phyloP scores from a whole-genome alignment of 2,329 filamentous ascomycete species.

The Aspergillus uvarum region DNA sequence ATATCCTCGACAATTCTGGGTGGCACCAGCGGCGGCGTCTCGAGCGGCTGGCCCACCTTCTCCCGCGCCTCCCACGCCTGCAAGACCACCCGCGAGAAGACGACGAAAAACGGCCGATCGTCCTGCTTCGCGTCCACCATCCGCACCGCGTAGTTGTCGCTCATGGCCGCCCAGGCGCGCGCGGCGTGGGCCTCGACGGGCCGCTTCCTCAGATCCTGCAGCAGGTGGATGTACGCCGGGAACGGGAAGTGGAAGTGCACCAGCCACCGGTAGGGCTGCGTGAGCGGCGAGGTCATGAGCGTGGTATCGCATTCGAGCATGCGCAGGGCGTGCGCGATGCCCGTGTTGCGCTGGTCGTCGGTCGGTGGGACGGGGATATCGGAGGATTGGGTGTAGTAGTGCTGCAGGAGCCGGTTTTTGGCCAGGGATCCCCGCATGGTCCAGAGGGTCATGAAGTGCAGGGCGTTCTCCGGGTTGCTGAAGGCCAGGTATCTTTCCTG shows the following conservation, averaged over 20 bases:
- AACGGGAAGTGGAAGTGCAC: constrained; percentile 50
- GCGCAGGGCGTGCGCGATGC: constrained; percentile 30
- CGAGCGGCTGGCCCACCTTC: constrained; percentile 12
- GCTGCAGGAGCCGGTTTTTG: constrained; percentile 52
- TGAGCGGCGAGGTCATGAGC: constrained; percentile 43
- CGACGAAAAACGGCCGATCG: constrained; percentile 23
- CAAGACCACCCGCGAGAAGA: constrained; percentile 41
- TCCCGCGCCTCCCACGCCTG: constrained; percentile 43
- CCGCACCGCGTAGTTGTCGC: constrained; percentile 47
- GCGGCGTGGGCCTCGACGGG: constrained; percentile 37
- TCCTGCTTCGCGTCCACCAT: constrained; percentile 10
- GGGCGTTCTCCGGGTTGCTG: constrained; percentile 43
- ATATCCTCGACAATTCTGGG: constrained; percentile 34
- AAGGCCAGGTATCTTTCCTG: constrained; percentile 49
- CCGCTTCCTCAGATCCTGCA: constrained; percentile 43
- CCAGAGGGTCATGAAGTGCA: constrained; percentile 53
- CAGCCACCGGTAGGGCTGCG: constrained; percentile 46
- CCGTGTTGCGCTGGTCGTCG: constrained; percentile 31
- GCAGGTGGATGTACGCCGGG: constrained; percentile 49
- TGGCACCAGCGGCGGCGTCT: constrained; percentile 11
- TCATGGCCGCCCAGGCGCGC: constrained; percentile 48
- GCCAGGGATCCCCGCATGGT: constrained; percentile 47
- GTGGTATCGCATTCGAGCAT: constrained; percentile 52
- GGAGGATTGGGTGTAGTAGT: constrained; percentile 37
- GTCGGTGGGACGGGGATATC: constrained; percentile 23